Evolutionary conservation across 2,329 filamentous ascomycete genomes (phyloP).

Genomic region (Aureobasidium namibiae): DNA sequence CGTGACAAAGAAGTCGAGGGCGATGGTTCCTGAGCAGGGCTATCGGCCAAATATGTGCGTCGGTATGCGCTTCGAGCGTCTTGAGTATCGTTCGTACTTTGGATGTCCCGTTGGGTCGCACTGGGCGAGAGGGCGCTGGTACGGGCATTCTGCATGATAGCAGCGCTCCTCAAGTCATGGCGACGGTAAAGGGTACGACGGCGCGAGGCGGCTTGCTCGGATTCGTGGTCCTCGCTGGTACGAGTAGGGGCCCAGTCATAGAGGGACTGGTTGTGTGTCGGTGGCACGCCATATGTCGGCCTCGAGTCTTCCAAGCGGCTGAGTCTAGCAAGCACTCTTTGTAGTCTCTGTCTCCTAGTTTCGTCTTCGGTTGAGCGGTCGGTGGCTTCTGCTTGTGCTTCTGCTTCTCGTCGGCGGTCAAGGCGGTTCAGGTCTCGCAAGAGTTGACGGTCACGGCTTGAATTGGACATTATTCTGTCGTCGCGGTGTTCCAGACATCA

Average conservation of each 20-base stretch:
- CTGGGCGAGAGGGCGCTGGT: conserved; percentile 20
- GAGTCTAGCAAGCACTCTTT: conserved; percentile 38
- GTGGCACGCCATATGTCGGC: conserved; percentile 43
- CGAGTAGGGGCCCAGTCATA: conserved; percentile 54
- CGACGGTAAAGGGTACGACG: conserved; percentile 28
- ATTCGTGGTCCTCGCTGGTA: conserved; percentile 25
- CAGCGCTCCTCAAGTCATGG: conserved; percentile 23
- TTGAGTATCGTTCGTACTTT: conserved; percentile 17
- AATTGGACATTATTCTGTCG: not conserved
- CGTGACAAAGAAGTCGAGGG: not conserved
- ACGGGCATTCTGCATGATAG: conserved; percentile 26
- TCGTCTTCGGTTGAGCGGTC: conserved; percentile 26
- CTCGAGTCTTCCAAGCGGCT: conserved; percentile 35
- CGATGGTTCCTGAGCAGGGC: conserved; percentile 16
- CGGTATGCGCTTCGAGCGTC: conserved; percentile 23
- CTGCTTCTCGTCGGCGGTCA: conserved; percentile 5
- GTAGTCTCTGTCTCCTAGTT: conserved; percentile 33
- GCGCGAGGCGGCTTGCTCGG: conserved; percentile 32
- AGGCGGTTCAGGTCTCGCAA: conserved; percentile 8
- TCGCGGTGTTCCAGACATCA: not conserved
- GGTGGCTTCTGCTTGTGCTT: conserved; percentile 4
- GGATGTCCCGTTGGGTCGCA: conserved; percentile 22
- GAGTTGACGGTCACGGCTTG: not conserved
- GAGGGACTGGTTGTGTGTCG: conserved; percentile 44
- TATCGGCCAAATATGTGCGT: conserved; percentile 27